phyloP scores from a whole-genome alignment of 225 moss, liverwort and hornwort genomes.

The Marchantia polymorpha region DNA sequence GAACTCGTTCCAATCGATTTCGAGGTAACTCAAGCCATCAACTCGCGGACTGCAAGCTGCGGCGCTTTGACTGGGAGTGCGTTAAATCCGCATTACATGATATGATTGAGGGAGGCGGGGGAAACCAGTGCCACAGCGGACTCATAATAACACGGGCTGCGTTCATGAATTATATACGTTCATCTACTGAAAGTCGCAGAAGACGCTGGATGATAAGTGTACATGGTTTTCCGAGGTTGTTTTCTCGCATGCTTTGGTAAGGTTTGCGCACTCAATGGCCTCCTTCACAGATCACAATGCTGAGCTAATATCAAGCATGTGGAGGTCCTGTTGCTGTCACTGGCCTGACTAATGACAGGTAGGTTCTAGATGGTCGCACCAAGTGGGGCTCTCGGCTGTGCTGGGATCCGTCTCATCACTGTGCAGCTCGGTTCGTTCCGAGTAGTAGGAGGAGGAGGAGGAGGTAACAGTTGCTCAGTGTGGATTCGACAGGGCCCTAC shows the following conservation, averaged over 20 bases:
- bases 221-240: background rate
- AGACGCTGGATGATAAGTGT: background rate
- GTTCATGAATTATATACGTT: background rate
- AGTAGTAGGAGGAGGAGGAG: background rate
- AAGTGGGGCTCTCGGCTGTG: constrained; percentile 1
- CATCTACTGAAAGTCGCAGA: background rate
- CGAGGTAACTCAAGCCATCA: background rate
- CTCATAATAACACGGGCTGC: background rate
- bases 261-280: constrained; percentile 1
- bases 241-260: constrained; percentile 6
- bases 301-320: constrained; percentile 11
- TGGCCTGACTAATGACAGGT: constrained; percentile 7
- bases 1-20: background rate
- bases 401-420: constrained; percentile 12
- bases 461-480: background rate
- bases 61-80: background rate
- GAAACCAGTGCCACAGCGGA: background rate
- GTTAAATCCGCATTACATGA: background rate
- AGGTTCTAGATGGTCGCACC: constrained; percentile 15
- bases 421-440: background rate
- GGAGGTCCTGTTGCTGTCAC: background rate
- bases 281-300: constrained; percentile 11
- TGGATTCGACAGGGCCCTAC: constrained; percentile 14
- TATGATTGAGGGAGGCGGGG: background rate
- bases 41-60: background rate